Evolutionary conservation across 306 rosid genomes (phyloP).

Genomic region (Ammopiptanthus mongolicus): DNA sequence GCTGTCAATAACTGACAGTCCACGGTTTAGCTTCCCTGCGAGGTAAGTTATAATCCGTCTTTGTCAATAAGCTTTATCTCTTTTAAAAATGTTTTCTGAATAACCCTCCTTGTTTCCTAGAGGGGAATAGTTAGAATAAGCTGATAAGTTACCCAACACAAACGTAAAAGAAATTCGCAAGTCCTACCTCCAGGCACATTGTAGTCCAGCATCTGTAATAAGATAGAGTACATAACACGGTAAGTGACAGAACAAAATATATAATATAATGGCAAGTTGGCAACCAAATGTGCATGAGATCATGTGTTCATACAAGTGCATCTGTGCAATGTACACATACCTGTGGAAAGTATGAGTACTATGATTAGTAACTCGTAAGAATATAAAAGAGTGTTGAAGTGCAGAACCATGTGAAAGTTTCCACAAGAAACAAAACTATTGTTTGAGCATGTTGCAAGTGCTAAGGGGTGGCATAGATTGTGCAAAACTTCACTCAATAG

Average conservation of each 20-base stretch:
- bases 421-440: neutral
- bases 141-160: slow-evolving; percentile 11
- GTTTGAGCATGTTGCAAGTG: neutral
- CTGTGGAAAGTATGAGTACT: neutral
- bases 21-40: slow-evolving; percentile 64
- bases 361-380: neutral
- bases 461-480: neutral
- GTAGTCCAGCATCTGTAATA: slow-evolving; percentile 76
- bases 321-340: neutral
- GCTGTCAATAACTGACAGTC: slow-evolving; percentile 57
- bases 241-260: slow-evolving; percentile 3
- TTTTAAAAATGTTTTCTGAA: neutral
- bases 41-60: slow-evolving; percentile 1
- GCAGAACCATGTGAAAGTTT: slow-evolving; percentile 10
- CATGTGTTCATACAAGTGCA: neutral
- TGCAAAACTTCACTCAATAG: neutral
- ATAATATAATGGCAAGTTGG: neutral
- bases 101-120: neutral
- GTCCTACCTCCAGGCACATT: slow-evolving; percentile 87
- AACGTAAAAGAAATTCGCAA: neutral
- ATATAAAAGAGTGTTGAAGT: neutral
- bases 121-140: neutral
- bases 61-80: slow-evolving; percentile 12
- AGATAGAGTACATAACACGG: slow-evolving; percentile 5
- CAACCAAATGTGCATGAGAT: neutral